Evolutionary conservation across 306 rosid genomes (phyloP), one percentile per base, ranked within the genome.

Genomic region (Malus domestica): DNA sequence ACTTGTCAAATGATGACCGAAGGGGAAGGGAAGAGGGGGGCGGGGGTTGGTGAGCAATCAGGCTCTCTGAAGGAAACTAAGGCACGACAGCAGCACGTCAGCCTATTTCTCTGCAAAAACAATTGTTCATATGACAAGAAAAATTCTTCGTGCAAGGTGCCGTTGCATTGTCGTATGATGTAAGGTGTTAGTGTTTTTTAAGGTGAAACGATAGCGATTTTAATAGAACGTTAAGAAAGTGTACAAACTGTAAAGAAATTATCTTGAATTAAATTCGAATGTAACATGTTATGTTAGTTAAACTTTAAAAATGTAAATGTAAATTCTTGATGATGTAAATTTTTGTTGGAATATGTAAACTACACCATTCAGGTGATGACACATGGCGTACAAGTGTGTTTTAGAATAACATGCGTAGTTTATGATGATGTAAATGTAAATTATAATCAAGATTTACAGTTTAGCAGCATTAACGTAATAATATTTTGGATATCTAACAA

Each of bases 71-170:
- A 23, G 12, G 42, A 55, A 6, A 38, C 42, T 38, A 7, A 19
- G 68, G 73, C 73, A 82, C 82, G 79, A 29, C 74, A 78, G 85
- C 85, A 74, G 30, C 76, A 60, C 82, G 82, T 76, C 83, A 80
- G 10, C 23, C 44, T 16, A 27, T 13, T 59, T 62, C 38, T 62
- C 67, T 62, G 20, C 35, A 15, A 29, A 27, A 59, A 55, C 25
- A 55, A 55, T 19, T 20, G 11, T 22, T 51, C 55, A 2, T 51
- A 5, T 16, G 55, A 51, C 55, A 15, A 49, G 20, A 15, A 49
- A 49, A 51, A 51, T 51, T 51, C 55, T 18, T 51, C 18, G 55
- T 15, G 18, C 6, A 51, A 51, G 55, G 55, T 51, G 55, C 20
- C 55, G 55, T 51, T 18, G 55, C 18, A 51, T 15, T 51, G 55